Base-by-base conservation (phyloP, 495 filamentous ascomycete genomes). In the Physcia stellaris region DNA sequence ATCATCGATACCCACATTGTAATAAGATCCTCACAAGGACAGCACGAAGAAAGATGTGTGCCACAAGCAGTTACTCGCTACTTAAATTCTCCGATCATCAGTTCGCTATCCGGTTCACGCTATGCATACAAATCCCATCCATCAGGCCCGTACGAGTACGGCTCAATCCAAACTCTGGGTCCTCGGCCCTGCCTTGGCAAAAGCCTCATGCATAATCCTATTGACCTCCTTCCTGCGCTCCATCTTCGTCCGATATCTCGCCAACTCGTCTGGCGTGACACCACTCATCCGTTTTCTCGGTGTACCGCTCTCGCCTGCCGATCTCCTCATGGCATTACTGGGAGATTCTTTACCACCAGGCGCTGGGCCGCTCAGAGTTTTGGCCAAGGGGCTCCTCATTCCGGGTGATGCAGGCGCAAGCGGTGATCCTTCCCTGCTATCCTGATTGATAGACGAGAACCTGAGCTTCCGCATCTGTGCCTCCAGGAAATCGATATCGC, bases 401-500 rank as follows among this genome's bases (percentile, higher is more conserved):
- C 27, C 42, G 11, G 60, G 59, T 9, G 46, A 37, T 11, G 49
- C 45, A n/a, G 80, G 78, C 1, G 80, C 83, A 6, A 80, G 79
- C 15, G 70, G 58, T 37, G 69, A 52, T 51, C 79, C 66, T 57
- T 73, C 57, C 57, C 77, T 74, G 41, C 66, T 45, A 32, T 57
- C 12, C 51, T 51, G 40, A n/a, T 52, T 45, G 17, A 63, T 48
- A 1, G 64, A 63, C 0, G 65, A 53, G 4, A 86, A 54, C 2
- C 80, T 67, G 6, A 93, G 62, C 35, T 73, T 77, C 20, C 75
- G 71, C 62, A 96, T 77, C 47, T 93, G 82, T 24, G 73, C 71
- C 54, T 94, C 90, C 20, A 96, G 67, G 9, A 92, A 72, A 55
- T 93, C 84, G 33, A 96, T 77, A 46, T 96, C 90, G 32, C 75